Evolutionary conservation across 1,139 yeast species (phyloP), one percentile per base, ranked within the genome.

Genomic region (Kodamaea arcana): DNA sequence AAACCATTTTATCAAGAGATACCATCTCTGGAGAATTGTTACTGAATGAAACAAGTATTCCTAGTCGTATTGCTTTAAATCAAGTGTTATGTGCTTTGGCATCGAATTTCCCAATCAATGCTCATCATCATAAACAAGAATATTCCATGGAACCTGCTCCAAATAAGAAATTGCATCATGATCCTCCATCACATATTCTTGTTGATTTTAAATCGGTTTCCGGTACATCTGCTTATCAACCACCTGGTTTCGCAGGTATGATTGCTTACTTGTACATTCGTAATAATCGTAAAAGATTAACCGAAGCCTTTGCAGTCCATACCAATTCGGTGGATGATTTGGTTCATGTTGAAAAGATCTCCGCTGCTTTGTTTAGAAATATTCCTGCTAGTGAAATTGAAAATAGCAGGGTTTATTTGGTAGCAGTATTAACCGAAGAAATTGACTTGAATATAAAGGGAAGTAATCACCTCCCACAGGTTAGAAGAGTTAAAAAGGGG

Each of bases 301-400:
- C 95, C 0, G 95, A 87, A 60, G 82, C 94, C 0, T 85, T 83
- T 62, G 78, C 84, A 8, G 79, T 85, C 31, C 78, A 77, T 43
- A 75, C 87, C 31, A 61, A 69, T 42, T 68, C 77, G 3, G 78
- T 80, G 2, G 72, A 69, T 38, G 81, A 80, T 39, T 72, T 78
- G 36, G 71, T 78, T 14, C 65, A 80, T 37, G 71, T 77, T 35
- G 88, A 83, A 43, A 76, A 78, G 44, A 69, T 82, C 30, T 78
- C 90, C 36, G 88, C 94, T 17, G 94, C 94, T 2, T 64, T 87
- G 38, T 87, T 86, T 58, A 75, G 80, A 51, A 83, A 86, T 48
- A 72, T 87, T 34, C 92, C 95, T 2, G 69, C 83, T n/a, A 67
- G 78, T 30, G 85, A 80, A 50, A 69, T 80, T 27, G 82, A 76